Base-by-base conservation (phyloP, 164 flowering plant species). In the Umbilicus rupestris region DNA sequence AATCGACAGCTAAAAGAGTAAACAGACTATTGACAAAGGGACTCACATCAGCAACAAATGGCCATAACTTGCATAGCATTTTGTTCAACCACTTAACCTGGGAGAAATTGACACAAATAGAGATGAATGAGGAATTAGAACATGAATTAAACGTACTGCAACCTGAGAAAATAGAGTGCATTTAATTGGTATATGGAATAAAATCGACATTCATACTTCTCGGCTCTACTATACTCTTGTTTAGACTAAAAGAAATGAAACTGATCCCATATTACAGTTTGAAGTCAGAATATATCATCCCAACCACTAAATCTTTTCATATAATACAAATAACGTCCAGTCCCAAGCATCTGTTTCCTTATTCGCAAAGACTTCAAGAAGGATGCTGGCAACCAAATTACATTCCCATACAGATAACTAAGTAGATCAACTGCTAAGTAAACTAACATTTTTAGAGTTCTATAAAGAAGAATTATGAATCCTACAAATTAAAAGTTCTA, bases 1-100 rank as follows among this genome's bases (percentile, higher is more conserved):
- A 41, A 41, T 41, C n/a, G 24, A n/a, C 5, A 7, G 55, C 22
- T n/a, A 47, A n/a, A 47, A 19, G 10, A n/a, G 55, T 47, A 22
- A 5, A 47, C 28, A n/a, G 22, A 47, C n/a, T 41, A n/a, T n/a
- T 47, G 20, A 47, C 24, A 60, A 57, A 69, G 60, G 59, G 74
- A 63, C 93, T 81, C 82, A 95, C 99, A 70, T 95, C 99, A 20
- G 96, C 96, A 70, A 92, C 73, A 76, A 63, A 92, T 66, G 99
- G 99, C 99, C 97, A 95, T 74, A 92, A 46, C 78, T 95, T 92
- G 82, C 79, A 82, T 64, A 95, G 79, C 68, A 73, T 78, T 78
- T 92, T 95, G 83, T 95, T 95, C 71, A 95, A 66, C 99, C 99
- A 95, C 77, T 95, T 95, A 79, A 92, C 99, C 97, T 95, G 81